Base-by-base conservation (phyloP, 2,329 filamentous ascomycete genomes). In the Aspergillus spinulosporus region DNA sequence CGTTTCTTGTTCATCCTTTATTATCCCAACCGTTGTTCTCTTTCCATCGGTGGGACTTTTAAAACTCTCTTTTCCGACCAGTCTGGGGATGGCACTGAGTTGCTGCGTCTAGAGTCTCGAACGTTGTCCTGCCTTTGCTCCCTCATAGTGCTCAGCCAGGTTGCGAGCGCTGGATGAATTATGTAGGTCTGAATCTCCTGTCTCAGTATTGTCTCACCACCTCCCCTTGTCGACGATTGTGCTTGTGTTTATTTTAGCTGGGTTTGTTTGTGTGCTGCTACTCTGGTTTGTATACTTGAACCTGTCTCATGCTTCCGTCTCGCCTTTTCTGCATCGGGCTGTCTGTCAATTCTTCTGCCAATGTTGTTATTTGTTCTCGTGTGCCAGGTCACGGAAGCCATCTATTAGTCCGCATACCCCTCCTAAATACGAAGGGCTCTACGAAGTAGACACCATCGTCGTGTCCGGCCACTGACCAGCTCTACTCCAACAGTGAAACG, bases 1-100 rank as follows among this genome's bases (percentile, higher is more conserved):
- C 26, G 49, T 49, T 49, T 57, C 55, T 57, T 57, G 55, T 57
- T 57, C 44, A 57, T 57, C 49, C 55, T 57, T 50, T 49, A 43
- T 57, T 47, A 37, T 44, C 34, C 31, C 9, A 34, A 5, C 12
- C 21, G 15, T 8, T 28, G 3, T 31, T 37, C 36, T n/a, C 15
- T 29, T 43, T 48, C 44, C 44, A 21, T 28, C 26, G 44, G 43
- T 48, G 55, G 49, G 28, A 48, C 55, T 21, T 44, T 53, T 52
- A 57, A 57, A 49, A 57, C 55, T 44, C 34, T 47, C 54, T 51
- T 40, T 21, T 53, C 37, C 34, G 26, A 52, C 49, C 54, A 43
- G 54, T 52, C 54, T 39, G 49, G 45, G 55, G 47, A 57, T 57
- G 50, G 55, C 45, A 34, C 53, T 49, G 53, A 31, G 11, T 26